Base-by-base conservation (phyloP, 2,329 filamentous ascomycete genomes). In the Colletotrichum sp. region DNA sequence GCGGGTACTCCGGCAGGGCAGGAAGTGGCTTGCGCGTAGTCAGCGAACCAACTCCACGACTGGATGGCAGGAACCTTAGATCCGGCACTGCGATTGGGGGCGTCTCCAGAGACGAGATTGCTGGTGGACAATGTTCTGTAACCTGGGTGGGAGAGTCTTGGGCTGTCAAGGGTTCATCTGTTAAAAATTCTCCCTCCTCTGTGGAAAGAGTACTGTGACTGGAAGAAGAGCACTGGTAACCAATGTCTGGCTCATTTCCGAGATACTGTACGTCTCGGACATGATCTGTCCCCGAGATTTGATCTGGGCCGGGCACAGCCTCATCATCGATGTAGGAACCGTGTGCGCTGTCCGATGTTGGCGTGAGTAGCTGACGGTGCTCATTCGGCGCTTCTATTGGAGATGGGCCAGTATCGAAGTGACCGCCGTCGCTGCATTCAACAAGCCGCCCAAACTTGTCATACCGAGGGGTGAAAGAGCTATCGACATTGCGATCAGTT, bases 11-110 rank as follows among this genome's bases (percentile, higher is more conserved):
- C 5, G 85, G 86, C 55, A 87, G 79, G 28, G 85, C 84, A 64
- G 85, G 87, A 3, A 89, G 79, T 4, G 86, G 86, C 73, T 88
- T 88, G 48, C 86, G 83, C 14, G 81, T 77, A 28, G 78, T 18
- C 21, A 59, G 56, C 38, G 74, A 13, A 14, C 43, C 16, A 13
- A 48, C 38, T 10, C 71, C 66, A 21, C 62, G 64, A 8, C 36
- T 68, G 56, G 48, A 77, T 75, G 43, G 79, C 38, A 52, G 69
- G 48, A 64, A 65, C 10, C 52, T 65, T 28, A 61, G n/a, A 24
- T 68, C 56, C 61, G 72, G n/a, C 28, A 59, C n/a, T 10, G 34
- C 28, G 59, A 32, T 70, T 43, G 48, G 38, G 30, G 56, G 70
- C 36, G 12, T 73, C 64, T 30, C 38, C 18, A 43, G 18, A 43